Evolutionary conservation across 2,329 filamentous ascomycete species (phyloP).

Genomic region (Blastomyces parvus): DNA sequence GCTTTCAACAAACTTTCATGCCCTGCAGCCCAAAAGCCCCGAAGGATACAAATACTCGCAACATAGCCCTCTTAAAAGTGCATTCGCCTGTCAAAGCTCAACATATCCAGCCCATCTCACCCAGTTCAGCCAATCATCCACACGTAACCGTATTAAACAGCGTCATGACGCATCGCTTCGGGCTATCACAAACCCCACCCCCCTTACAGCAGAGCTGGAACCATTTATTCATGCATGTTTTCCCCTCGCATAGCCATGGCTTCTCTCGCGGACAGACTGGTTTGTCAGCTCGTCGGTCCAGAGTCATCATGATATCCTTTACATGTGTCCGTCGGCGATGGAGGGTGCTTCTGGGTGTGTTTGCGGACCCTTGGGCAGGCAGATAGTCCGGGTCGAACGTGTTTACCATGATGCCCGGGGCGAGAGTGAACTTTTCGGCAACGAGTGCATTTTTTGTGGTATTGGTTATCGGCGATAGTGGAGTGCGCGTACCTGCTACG

Average conservation of each 20-base stretch:
- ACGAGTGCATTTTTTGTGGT: background rate
- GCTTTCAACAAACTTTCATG: too few relatives aligned
- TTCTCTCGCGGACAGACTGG: background rate
- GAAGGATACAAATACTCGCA: too few relatives aligned
- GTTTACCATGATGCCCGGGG: slow-evolving; percentile 12
- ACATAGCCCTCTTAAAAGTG: too few relatives aligned
- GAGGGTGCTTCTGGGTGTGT: background rate
- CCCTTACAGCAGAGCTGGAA: background rate
- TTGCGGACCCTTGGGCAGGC: background rate
- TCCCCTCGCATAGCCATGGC: background rate
- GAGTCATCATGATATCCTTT: background rate
- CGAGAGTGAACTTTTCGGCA: slow-evolving; percentile 11
- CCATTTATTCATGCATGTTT: background rate
- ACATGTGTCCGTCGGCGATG: background rate
- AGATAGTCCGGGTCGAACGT: slow-evolving; percentile 7
- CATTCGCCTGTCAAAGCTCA: background rate
- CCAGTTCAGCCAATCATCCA: background rate
- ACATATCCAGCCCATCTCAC: background rate
- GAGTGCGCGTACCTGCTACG: background rate
- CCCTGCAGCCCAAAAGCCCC: too few relatives aligned
- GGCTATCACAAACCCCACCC: background rate
- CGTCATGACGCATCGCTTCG: background rate
- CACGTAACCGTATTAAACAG: background rate
- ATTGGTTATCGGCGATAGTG: background rate
- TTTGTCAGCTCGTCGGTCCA: background rate